Evolutionary conservation across 2,329 filamentous ascomycete genomes (phyloP).

Genomic region (Talaromyces albobiverticillius): DNA sequence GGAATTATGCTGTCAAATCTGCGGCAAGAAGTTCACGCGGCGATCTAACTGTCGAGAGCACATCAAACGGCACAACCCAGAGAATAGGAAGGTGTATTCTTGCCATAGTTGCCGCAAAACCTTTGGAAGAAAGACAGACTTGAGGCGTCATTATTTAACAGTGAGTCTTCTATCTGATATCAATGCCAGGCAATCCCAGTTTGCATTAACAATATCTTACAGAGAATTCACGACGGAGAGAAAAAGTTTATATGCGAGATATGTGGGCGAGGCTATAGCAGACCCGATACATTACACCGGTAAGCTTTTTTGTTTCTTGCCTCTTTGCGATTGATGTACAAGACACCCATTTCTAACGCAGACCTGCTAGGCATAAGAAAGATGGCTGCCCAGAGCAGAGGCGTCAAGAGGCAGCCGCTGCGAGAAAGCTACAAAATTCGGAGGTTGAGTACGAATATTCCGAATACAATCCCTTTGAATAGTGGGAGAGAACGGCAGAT

Average conservation of each 20-base stretch:
- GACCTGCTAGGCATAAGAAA: conserved; percentile 8
- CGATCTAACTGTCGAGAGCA: conserved; percentile 87
- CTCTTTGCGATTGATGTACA: neutral
- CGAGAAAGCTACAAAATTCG: neutral
- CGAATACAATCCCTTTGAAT: neutral
- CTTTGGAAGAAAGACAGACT: conserved; percentile 80
- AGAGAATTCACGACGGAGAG: conserved; percentile 13
- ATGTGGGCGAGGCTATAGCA: conserved; percentile 13
- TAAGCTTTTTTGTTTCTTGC: neutral
- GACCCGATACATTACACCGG: conserved; percentile 14
- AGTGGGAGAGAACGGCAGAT: neutral
- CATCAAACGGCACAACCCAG: conserved; percentile 77
- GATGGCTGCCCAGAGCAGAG: conserved; percentile 6
- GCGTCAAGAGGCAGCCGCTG: neutral
- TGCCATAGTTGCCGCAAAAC: conserved; percentile 70
- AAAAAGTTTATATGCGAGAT: conserved; percentile 9
- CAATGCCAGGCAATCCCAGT: conserved; percentile 36
- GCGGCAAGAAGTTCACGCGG: conserved; percentile 75
- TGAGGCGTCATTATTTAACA: conserved; percentile 55
- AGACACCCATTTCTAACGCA: neutral
- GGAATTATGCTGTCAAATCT: conserved; percentile 72
- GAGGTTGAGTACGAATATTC: neutral
- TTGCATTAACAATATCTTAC: conserved; percentile 1
- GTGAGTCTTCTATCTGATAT: conserved; percentile 37
- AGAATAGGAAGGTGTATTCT: conserved; percentile 66